Conservation (phyloP, 2,329 filamentous ascomycete genomes). For the Calonectria crousiana region DNA sequence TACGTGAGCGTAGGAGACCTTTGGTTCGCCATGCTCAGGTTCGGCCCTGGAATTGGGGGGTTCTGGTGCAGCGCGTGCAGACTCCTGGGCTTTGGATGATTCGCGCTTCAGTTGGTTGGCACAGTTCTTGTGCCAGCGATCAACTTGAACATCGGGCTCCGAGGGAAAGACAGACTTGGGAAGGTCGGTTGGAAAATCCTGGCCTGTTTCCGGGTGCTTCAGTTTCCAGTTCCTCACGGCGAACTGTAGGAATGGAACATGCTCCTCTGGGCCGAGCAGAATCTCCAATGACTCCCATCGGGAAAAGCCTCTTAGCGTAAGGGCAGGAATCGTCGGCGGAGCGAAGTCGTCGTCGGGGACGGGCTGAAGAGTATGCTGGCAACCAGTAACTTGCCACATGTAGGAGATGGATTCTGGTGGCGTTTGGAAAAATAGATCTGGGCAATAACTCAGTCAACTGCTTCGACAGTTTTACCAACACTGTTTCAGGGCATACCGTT, state of each 20-base stretch:
- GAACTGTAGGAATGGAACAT: conserved; percentile 85
- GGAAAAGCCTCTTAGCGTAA: conserved; percentile 88
- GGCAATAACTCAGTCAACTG: conserved; percentile 22
- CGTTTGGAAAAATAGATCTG: conserved; percentile 82
- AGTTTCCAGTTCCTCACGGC: conserved; percentile 84
- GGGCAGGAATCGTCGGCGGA: conserved; percentile 81
- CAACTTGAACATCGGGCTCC: conserved; percentile 81
- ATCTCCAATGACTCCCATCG: conserved; percentile 95
- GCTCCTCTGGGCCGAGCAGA: conserved; percentile 87
- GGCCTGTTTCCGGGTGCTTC: conserved; percentile 78
- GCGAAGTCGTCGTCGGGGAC: conserved; percentile 75
- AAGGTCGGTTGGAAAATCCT: conserved; percentile 72
- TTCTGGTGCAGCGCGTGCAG: conserved; percentile 1
- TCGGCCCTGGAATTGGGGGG: conserved; percentile 42
- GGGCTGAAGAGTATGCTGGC: conserved; percentile 87
- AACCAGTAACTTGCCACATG: conserved; percentile 92
- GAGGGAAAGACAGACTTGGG: conserved; percentile 76
- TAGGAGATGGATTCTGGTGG: conserved; percentile 83
- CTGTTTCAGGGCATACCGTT: conserved; percentile 64
- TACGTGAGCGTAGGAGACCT: conserved; percentile 53
- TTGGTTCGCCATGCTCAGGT: conserved; percentile 50
- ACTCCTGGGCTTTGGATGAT: conserved; percentile 55
- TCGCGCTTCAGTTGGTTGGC: conserved; percentile 77
- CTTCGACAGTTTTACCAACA: neutral
- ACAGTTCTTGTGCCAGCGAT: conserved; percentile 86